phyloP scores from a whole-genome alignment of 306 rosid genomes.

The Sechiopsis laciniata region DNA sequence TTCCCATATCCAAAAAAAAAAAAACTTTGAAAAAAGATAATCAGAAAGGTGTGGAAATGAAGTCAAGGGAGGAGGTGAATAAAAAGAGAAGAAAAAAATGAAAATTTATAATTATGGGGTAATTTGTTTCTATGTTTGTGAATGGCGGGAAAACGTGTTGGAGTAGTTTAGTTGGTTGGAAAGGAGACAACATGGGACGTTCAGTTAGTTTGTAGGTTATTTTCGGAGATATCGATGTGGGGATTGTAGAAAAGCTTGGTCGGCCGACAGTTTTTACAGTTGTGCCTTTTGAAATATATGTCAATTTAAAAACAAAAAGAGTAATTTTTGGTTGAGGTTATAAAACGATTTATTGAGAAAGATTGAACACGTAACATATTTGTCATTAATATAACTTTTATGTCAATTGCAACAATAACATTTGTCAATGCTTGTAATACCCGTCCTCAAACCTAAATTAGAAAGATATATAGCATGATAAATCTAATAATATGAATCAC shows the following conservation, averaged over 20 bases:
- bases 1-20: slow-evolving; percentile 29
- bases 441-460: no score
- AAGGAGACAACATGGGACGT: neutral
- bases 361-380: no score
- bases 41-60: neutral
- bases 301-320: no score
- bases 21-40: no score
- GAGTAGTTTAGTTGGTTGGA: slow-evolving; percentile 6
- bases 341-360: no score
- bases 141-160: neutral
- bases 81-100: neutral
- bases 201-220: neutral
- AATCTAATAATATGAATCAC: neutral
- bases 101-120: neutral
- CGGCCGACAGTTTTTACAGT: neutral
- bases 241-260: slow-evolving; percentile 6
- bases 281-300: no score
- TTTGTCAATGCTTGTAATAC: no score
- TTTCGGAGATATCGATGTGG: slow-evolving; percentile 6
- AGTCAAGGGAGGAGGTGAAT: neutral
- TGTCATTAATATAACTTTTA: no score
- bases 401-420: no score
- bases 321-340: no score
- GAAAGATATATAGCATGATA: no score
- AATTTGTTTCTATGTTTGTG: neutral